Percentiles rank a stretch among this genome's conserved stretches.
phyloP scores from a whole-genome alignment of 2,329 filamentous ascomycete genomes.

The Exophiala aquamarina region DNA sequence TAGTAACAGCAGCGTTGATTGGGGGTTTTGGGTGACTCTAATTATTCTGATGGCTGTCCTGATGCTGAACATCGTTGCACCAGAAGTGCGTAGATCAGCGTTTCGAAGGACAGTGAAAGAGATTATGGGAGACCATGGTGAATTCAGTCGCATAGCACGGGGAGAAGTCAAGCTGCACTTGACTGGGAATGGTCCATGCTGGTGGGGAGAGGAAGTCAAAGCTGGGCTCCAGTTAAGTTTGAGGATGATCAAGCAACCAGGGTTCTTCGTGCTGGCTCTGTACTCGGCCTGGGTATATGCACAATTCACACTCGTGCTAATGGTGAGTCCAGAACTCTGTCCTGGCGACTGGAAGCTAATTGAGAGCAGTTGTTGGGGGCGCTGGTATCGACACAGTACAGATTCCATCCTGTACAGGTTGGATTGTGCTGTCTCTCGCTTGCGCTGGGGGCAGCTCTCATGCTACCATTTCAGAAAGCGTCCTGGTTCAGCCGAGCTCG shows the following conservation, averaged over 20 bases:
- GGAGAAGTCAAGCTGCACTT: constrained; percentile 78
- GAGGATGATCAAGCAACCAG: constrained; percentile 72
- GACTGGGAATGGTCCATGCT: constrained; percentile 67
- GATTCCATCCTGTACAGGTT: constrained; percentile 62
- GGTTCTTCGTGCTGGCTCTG: constrained; percentile 69
- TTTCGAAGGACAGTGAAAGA: constrained; percentile 69
- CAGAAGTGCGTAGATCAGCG: constrained; percentile 69
- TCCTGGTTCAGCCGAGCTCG: constrained; percentile 67
- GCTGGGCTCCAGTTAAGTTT: constrained; percentile 66
- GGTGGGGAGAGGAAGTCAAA: constrained; percentile 75
- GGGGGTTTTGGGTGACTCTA: constrained; percentile 75
- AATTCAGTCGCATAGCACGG: constrained; percentile 55
- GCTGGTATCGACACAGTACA: constrained; percentile 68
- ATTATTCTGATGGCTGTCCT: constrained; percentile 65
- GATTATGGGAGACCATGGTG: constrained; percentile 39
- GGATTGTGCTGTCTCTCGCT: constrained; percentile 66
- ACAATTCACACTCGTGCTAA: constrained; percentile 70
- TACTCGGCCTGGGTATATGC: constrained; percentile 79
- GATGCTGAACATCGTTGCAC: constrained; percentile 68
- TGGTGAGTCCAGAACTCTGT: constrained; percentile 45
- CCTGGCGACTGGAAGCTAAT: constrained; percentile 1
- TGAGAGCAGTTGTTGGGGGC: constrained; percentile 61
- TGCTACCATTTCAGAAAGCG: constrained; percentile 72
- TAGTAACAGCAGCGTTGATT: constrained; percentile 62
- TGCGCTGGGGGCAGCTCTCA: constrained; percentile 66